Conservation (phyloP, 2,329 filamentous ascomycete species). For the Malbranchea zuffiana region DNA sequence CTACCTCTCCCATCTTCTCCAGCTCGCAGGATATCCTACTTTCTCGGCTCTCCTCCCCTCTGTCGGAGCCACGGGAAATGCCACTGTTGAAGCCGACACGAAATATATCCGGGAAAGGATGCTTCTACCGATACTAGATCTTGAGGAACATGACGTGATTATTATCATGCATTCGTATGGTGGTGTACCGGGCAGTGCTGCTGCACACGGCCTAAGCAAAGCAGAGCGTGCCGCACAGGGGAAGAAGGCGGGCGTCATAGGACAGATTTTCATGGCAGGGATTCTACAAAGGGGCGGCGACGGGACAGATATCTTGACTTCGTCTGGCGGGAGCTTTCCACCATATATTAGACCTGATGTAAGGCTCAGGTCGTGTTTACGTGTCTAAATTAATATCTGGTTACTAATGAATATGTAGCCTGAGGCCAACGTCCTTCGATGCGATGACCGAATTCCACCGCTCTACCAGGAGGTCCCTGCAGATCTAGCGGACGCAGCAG, state of each 20-base stretch:
- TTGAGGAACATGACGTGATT: conserved; percentile 18
- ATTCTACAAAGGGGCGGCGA: conserved; percentile 15
- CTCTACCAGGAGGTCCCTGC: too few relatives aligned
- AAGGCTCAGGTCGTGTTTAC: too few relatives aligned
- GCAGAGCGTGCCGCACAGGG: conserved; percentile 20
- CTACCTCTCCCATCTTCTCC: conserved; percentile 20
- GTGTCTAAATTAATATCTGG: too few relatives aligned
- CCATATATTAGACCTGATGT: too few relatives aligned
- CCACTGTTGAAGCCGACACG: conserved; percentile 19
- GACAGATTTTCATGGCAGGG: conserved; percentile 19
- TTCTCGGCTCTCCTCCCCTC: conserved; percentile 7
- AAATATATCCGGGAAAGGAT: too few relatives aligned
- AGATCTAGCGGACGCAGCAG: too few relatives aligned
- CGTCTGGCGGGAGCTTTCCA: too few relatives aligned
- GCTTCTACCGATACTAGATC: conserved; percentile 17
- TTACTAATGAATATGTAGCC: too few relatives aligned
- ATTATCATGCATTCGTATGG: conserved; percentile 29
- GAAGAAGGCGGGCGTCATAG: conserved; percentile 24
- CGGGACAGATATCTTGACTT: too few relatives aligned
- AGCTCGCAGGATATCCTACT: conserved; percentile 21
- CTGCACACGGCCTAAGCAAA: conserved; percentile 21
- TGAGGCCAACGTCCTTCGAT: too few relatives aligned
- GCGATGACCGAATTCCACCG: too few relatives aligned
- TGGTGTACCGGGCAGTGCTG: conserved; percentile 24
- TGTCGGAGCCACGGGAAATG: conserved; percentile 18